Percentiles rank a stretch among this genome's conserved stretches.
phyloP scores from a whole-genome alignment of 2,329 filamentous ascomycete species.

The Penicillium polonicum region DNA sequence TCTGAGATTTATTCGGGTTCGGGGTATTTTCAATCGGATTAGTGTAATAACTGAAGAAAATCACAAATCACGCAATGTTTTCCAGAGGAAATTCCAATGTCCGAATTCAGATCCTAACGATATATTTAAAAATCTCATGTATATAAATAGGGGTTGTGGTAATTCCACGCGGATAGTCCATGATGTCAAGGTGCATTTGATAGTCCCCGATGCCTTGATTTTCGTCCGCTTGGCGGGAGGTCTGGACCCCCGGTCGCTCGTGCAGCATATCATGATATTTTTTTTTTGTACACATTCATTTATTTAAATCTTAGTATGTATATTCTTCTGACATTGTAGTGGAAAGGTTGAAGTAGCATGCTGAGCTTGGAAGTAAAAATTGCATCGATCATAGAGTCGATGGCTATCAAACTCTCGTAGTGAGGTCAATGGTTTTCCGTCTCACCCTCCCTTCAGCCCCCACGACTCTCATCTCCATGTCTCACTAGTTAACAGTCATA shows the following conservation, averaged over 20 bases:
- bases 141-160: conserved; percentile 1
- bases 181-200: conserved; percentile 26
- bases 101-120: conserved; percentile 5
- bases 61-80: not conserved
- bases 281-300: not conserved
- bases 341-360: not conserved
- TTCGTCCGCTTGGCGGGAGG: conserved; percentile 18
- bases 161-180: conserved; percentile 17
- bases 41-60: not conserved
- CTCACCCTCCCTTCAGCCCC: conserved; percentile 16
- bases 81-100: not conserved
- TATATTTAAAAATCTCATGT: not conserved
- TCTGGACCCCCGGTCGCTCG: conserved; percentile 21
- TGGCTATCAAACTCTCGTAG: not conserved
- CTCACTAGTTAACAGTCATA: conserved; percentile 9
- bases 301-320: not conserved
- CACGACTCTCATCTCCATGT: conserved; percentile 18
- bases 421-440: conserved; percentile 9
- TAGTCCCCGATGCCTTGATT: conserved; percentile 24
- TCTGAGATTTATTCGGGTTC: not conserved
- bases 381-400: not conserved
- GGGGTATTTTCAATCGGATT: not conserved
- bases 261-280: conserved; percentile 12
- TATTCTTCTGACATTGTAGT: not conserved
- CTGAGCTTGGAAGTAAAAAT: not conserved